Conservation (phyloP, 83 land plant genomes). For the Diphasiastrum complanatum region DNA sequence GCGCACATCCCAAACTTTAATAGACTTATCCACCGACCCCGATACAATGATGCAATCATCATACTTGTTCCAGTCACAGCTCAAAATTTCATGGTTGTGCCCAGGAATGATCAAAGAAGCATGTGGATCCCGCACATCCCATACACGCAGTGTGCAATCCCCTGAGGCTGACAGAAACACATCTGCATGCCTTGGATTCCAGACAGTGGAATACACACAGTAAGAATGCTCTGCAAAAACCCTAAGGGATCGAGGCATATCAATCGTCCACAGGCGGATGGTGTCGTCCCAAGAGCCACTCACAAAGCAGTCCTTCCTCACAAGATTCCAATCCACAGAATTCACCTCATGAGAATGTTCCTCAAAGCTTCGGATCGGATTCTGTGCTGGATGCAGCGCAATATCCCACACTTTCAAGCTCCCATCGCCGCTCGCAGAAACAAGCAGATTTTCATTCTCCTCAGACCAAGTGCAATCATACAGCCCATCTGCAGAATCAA, state of each 20-base stretch:
- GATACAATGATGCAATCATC: conserved; percentile 66
- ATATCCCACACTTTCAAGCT: conserved; percentile 78
- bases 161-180: conserved; percentile 91
- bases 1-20: conserved; percentile 85
- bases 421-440: conserved; percentile 91
- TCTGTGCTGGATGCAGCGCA: conserved; percentile 58
- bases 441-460: conserved; percentile 70
- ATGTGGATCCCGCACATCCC: conserved; percentile 86
- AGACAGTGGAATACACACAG: conserved; percentile 71
- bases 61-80: conserved; percentile 98
- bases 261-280: conserved; percentile 80
- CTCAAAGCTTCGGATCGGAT: conserved; percentile 67
- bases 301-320: conserved; percentile 79
- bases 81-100: conserved; percentile 69
- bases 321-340: conserved; percentile 75
- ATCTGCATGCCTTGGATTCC: conserved; percentile 92
- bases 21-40: conserved; percentile 72
- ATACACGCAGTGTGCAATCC: conserved; percentile 73
- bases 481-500: conserved; percentile 80
- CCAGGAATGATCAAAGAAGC: conserved; percentile 67
- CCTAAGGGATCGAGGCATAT: conserved; percentile 57
- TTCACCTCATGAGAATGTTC: conserved; percentile 83
- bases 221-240: conserved; percentile 84
- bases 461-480: conserved; percentile 94
- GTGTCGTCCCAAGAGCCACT: conserved; percentile 91